Evolutionary conservation across 352 stramenopile genomes (phyloP).

Genomic region (Elongisporangium anandrum): DNA sequence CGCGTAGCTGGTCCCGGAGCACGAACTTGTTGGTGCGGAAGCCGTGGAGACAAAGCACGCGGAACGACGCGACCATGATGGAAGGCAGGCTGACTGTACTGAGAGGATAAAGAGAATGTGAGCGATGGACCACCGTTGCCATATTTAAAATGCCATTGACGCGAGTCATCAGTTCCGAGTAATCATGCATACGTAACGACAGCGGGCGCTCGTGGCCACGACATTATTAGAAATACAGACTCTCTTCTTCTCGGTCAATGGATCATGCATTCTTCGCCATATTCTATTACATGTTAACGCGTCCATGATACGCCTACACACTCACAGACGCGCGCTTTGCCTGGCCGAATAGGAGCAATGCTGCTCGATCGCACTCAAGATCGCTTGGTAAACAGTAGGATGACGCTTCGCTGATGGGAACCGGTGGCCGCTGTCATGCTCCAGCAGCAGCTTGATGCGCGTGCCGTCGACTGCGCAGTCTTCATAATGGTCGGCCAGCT

Average conservation of each 20-base stretch:
- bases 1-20: slow-evolving; percentile 40
- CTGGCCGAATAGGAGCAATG: slow-evolving; percentile 4
- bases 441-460: slow-evolving; percentile 31
- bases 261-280: too few species aligned
- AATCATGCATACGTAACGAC: too few species aligned
- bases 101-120: neutral
- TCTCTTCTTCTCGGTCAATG: too few species aligned
- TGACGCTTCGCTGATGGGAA: slow-evolving; percentile 32
- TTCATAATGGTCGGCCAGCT: slow-evolving; percentile 39
- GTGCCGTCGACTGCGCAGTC: slow-evolving; percentile 11
- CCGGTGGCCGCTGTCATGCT: slow-evolving; percentile 35
- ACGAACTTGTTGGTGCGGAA: slow-evolving; percentile 45
- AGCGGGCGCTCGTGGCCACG: too few species aligned
- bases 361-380: slow-evolving; percentile 9
- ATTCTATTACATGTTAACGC: too few species aligned
- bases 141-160: too few species aligned
- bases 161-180: too few species aligned
- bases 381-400: slow-evolving; percentile 20
- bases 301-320: too few species aligned
- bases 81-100: too few species aligned
- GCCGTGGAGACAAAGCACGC: slow-evolving; percentile 50
- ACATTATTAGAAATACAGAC: too few species aligned
- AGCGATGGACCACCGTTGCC: too few species aligned
- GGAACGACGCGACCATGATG: slow-evolving; percentile 7
- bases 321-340: neutral